Conservation (phyloP, 164 flowering plant genomes). For the Vitis rupestris region DNA sequence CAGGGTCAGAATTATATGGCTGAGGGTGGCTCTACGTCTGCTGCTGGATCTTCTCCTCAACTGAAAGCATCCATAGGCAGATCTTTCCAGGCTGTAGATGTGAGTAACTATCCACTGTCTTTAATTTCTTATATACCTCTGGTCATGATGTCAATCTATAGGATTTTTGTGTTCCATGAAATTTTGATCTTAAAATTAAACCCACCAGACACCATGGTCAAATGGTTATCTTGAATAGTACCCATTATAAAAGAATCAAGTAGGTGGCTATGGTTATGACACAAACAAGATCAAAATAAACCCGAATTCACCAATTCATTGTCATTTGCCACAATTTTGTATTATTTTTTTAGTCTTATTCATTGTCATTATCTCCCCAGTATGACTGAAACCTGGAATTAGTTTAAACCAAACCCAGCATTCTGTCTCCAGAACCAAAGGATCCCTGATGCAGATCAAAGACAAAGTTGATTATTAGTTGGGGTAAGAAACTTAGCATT, state of each 20-base stretch:
- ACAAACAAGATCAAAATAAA: background rate
- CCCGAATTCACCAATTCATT: background rate
- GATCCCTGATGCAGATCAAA: too few relatives aligned
- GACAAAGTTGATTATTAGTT: too few relatives aligned
- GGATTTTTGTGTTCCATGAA: too few relatives aligned
- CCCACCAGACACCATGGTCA: background rate
- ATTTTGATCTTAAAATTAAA: background rate
- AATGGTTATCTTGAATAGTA: background rate
- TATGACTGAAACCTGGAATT: too few relatives aligned
- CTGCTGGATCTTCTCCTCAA: conserved; percentile 20
- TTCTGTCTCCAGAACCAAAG: too few relatives aligned
- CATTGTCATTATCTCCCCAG: too few relatives aligned
- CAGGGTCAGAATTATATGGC: conserved; percentile 14
- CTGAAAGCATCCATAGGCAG: conserved; percentile 23
- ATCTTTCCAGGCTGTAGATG: conserved; percentile 26
- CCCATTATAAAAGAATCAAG: background rate
- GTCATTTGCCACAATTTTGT: too few relatives aligned
- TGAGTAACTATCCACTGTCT: conserved; percentile 11
- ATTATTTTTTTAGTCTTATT: too few relatives aligned
- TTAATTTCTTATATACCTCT: background rate
- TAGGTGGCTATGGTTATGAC: background rate
- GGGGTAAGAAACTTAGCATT: too few relatives aligned
- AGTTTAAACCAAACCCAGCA: too few relatives aligned
- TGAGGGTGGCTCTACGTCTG: conserved; percentile 28
- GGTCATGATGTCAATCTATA: too few relatives aligned